These are phyloP conservation scores for Kwoniella shivajii DNA, from an alignment of 1,284 basidiomycete species.

Conservation along the genomic window DNA sequence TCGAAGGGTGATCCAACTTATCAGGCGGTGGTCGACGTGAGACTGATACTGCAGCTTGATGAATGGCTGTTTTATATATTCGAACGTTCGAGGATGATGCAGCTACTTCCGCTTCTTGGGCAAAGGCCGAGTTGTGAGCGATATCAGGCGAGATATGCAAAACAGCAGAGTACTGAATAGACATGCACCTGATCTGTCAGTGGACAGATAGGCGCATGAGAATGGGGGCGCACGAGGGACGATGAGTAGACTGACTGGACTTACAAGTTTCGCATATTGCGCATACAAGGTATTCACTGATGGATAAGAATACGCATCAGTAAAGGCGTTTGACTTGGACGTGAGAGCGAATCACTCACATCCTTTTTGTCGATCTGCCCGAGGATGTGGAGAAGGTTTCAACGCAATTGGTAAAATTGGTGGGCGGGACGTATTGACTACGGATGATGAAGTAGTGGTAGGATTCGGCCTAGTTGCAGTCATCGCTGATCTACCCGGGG, in stretches of 20 bases:
- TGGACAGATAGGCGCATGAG: too few relatives aligned
- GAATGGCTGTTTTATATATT: slow-evolving; percentile 51
- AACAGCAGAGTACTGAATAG: slow-evolving; percentile 37
- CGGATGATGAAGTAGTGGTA: not conserved
- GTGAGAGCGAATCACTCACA: slow-evolving; percentile 22
- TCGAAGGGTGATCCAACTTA: slow-evolving; percentile 66
- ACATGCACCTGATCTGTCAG: too few relatives aligned
- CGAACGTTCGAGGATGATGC: slow-evolving; percentile 33
- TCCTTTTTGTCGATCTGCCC: slow-evolving; percentile 44
- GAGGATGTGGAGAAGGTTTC: slow-evolving; percentile 36
- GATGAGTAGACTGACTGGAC: slow-evolving; percentile 8
- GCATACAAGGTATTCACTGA: slow-evolving; percentile 41
- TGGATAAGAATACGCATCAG: slow-evolving; percentile 2
- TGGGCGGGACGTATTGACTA: slow-evolving; percentile 2
- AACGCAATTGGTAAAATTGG: slow-evolving; percentile 27
- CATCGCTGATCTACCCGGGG: not conserved
- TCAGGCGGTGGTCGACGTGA: slow-evolving; percentile 66
- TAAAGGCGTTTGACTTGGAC: not conserved
- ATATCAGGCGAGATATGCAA: slow-evolving; percentile 34
- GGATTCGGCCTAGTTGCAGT: not conserved
- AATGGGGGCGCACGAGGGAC: not conserved
- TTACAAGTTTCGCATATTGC: slow-evolving; percentile 45
- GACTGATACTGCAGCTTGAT: slow-evolving; percentile 50
- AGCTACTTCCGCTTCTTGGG: slow-evolving; percentile 47
- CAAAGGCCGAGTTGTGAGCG: slow-evolving; percentile 38